Base-by-base conservation (phyloP, 176 grass and related monocot species). In the Oryza nivara region DNA sequence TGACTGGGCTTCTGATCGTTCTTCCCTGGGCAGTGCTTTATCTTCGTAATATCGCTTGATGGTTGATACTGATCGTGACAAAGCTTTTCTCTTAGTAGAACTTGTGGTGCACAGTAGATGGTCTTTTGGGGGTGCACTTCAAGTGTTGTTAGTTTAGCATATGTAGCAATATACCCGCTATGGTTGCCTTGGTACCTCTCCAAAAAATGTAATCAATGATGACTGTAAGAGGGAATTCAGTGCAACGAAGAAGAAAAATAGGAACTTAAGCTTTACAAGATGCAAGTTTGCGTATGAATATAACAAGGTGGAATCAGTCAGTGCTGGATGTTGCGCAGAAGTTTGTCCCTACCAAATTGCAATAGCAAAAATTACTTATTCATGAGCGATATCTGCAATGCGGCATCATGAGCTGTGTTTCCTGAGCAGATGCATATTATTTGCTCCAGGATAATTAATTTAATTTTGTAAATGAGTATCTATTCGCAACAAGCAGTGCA, bases 101-200 rank as follows among this genome's bases (percentile, higher is more conserved):
- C 36, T 79, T 89, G 41, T 17, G 19, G 13, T 56, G 5, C 15
- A 73, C 17, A 6, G 11, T 67, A 19, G 41, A 46, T 14, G 61
- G 30, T 28, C 11, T 75, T 75, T 75, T 75, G 20, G 11, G 32
- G 54, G 51, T 38, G 4, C 25, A 4, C 19, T 49, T 75, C 19
- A 15, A 34, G 6, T 82, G 52, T 13, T 82, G 52, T 13, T 71
- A 75, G 40, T 82, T 63, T 68, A 74, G 5, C 68, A 79, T 56
- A 14, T 20, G 16, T 22, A 52, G 4, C 25, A 67, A 6, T 78
- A 35, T 51, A 76, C 17, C 78, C 17, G 65, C 65, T 47, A 4
- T 70, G 23, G 9, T 82, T 69, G 23, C 36, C 20, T 47, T 69
- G 13, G 23, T 60, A 25, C 26, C 28, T 61, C 15, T 73, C 44